Evolutionary conservation across 108 stramenopile species (phyloP).

Genomic region (Mayamaea pseudoterrestris): DNA sequence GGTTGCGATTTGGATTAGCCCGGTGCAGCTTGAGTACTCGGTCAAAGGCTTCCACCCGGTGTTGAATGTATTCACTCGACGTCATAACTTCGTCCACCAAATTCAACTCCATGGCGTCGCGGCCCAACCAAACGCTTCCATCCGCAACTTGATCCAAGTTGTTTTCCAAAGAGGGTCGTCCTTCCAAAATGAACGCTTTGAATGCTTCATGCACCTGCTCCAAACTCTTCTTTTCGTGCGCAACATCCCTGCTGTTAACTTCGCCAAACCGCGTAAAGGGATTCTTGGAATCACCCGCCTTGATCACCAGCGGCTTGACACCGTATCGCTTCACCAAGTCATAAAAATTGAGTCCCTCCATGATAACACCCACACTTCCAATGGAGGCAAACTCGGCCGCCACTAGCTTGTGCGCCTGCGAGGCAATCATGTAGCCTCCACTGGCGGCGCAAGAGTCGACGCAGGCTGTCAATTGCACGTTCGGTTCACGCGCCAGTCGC

Average conservation of each 20-base stretch:
- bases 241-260: constrained; percentile 42
- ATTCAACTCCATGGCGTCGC: constrained; percentile 36
- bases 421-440: constrained; percentile 71
- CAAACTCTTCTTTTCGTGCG: constrained; percentile 38
- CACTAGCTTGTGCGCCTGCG: constrained; percentile 46
- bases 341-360: constrained; percentile 60
- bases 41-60: constrained; percentile 55
- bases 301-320: constrained; percentile 48
- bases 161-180: constrained; percentile 38
- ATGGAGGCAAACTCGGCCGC: constrained; percentile 78
- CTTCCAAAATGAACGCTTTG: constrained; percentile 28
- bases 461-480: constrained; percentile 22
- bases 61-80: constrained; percentile 69
- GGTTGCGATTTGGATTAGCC: not conserved
- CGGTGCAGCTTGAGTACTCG: constrained; percentile 49
- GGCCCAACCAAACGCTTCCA: constrained; percentile 54
- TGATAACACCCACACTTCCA: constrained; percentile 65
- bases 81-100: constrained; percentile 68
- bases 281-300: constrained; percentile 66
- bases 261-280: constrained; percentile 47
- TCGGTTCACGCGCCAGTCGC: constrained; percentile 36
- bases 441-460: constrained; percentile 53
- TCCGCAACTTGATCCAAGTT: constrained; percentile 43
- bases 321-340: constrained; percentile 46
- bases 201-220: constrained; percentile 64